Evolutionary conservation across 345 rosid genomes (phyloP).

Genomic region (Murraya koenigii): DNA sequence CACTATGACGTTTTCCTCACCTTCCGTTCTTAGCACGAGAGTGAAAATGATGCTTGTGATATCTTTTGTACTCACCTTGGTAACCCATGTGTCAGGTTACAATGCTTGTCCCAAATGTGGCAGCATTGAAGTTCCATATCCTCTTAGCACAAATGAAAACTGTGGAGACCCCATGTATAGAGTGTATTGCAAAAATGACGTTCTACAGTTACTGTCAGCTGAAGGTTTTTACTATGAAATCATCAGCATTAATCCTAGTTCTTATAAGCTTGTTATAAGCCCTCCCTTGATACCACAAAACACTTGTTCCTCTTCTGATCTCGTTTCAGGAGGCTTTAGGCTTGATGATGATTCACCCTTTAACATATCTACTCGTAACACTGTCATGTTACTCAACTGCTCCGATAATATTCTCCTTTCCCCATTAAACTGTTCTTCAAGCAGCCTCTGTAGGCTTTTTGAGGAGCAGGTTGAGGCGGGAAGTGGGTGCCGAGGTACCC

Average conservation of each 20-base stretch:
- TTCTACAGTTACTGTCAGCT: constrained; percentile 41
- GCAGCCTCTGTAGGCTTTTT: constrained; percentile 47
- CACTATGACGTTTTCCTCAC: neutral
- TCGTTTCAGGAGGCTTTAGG: constrained; percentile 37
- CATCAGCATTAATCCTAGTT: constrained; percentile 36
- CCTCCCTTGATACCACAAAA: constrained; percentile 34
- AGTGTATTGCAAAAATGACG: constrained; percentile 42
- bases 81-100: constrained; percentile 26
- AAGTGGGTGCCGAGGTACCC: constrained; percentile 40
- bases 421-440: constrained; percentile 51
- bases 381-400: constrained; percentile 58
- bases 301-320: constrained; percentile 51
- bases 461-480: constrained; percentile 33
- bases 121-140: constrained; percentile 45
- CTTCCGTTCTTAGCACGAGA: neutral
- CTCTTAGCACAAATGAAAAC: constrained; percentile 43
- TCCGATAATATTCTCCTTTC: constrained; percentile 37
- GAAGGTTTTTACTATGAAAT: constrained; percentile 36
- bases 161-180: constrained; percentile 55
- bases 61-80: constrained; percentile 19
- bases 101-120: constrained; percentile 55
- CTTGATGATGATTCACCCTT: constrained; percentile 52
- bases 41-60: constrained; percentile 23
- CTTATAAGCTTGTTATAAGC: constrained; percentile 39
- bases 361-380: constrained; percentile 56